phyloP scores from a whole-genome alignment of 2,329 filamentous ascomycete genomes.

The Xylariaceae sp. region DNA sequence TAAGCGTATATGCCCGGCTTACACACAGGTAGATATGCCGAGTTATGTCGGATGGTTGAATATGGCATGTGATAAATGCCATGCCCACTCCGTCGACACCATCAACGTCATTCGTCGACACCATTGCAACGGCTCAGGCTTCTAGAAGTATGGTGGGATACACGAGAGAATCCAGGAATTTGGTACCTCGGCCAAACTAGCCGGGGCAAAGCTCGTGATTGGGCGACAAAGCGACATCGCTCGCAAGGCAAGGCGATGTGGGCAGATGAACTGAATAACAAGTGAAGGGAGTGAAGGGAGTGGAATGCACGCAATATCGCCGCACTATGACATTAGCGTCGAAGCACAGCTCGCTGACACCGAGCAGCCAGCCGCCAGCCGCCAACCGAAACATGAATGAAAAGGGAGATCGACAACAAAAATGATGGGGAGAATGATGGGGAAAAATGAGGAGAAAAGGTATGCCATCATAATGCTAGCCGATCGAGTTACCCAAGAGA shows the following conservation, averaged over 20 bases:
- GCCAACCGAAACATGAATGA: not conserved
- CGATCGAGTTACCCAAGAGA: not conserved
- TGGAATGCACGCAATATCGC: not conserved
- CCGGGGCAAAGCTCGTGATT: conserved; percentile 5
- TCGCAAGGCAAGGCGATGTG: not conserved
- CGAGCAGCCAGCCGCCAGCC: not conserved
- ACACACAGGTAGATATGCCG: conserved; percentile 8
- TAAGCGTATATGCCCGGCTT: conserved; percentile 6
- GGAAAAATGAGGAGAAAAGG: not conserved
- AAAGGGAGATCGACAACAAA: not conserved
- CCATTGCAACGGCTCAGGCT: conserved; percentile 7
- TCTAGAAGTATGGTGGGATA: conserved; percentile 17
- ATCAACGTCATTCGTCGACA: not conserved
- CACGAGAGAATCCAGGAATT: conserved; percentile 17
- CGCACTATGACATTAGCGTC: conserved; percentile 1
- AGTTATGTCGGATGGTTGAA: not conserved
- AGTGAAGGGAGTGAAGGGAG: not conserved
- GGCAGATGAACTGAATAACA: conserved; percentile 4
- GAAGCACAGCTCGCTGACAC: not conserved
- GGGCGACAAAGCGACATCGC: conserved; percentile 7
- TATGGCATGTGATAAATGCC: conserved; percentile 7
- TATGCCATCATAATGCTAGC: not conserved
- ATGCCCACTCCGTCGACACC: not conserved
- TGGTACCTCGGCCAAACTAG: conserved; percentile 9
- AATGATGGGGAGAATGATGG: not conserved